Base-by-base conservation (phyloP, 257 asterid genomes). In the Penstemon newberryi region DNA sequence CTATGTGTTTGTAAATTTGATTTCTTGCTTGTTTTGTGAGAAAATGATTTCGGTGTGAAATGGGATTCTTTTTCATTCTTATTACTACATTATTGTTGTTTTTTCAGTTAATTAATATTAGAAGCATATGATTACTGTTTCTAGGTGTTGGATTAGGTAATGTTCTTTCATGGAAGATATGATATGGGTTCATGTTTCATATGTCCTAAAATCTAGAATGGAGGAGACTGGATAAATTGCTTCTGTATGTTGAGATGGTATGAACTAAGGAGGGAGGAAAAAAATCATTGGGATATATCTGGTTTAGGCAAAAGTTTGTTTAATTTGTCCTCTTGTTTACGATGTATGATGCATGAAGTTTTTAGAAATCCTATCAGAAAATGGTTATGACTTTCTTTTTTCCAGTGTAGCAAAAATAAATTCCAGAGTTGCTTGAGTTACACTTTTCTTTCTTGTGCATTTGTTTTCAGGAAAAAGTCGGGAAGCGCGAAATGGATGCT, bases 401-500 rank as follows among this genome's bases (percentile, higher is more conserved):
- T 25, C 33, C 33, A 25, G 2, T 25, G 33, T 25, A 25, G 33
- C 33, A 25, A 25, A 25, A 25, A 25, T 25, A 1, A 25, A 25
- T 1, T 52, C 49, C 68, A 50, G 56, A 56, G 33, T 61, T 42
- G 52, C 52, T 55, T 72, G 43, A 68, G 38, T 41, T 45, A 47
- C 67, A 54, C 18, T 53, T 47, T 25, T 69, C 62, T 6, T 25
- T 69, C 9, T 72, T 64, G 65, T 60, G 70, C 68, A 56, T 39
- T 50, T 72, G 12, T 66, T 52, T 53, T 72, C 85, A 94, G 99
- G 93, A 81, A 65, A 71, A 81, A 60, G 73, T 82, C 37, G 93
- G 95, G 66, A 82, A 77, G 78, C 87, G 88, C 51, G 99, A 94
- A 83, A 85, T 86, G 70, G 99, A 94, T 76, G 97, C 89, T 49